These are phyloP conservation scores for sorghum (Sorghum bicolor) DNA, from an alignment of 176 grass and related monocot genomes.

Conservation along the genomic window DNA sequence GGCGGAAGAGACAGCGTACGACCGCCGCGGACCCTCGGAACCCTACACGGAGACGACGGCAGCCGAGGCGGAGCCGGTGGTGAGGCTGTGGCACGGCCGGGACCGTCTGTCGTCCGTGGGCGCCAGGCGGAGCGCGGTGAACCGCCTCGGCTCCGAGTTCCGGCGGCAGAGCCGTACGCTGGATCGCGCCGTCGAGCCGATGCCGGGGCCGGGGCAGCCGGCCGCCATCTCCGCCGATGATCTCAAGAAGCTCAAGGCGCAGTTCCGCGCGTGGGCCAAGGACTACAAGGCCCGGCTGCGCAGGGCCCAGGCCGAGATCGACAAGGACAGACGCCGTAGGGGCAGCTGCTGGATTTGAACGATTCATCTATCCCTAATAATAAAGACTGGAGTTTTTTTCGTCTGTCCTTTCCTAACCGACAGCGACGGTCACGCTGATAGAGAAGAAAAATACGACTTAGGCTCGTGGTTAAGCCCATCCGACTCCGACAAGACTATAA, in stretches of 20 bases:
- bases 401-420: too few species aligned
- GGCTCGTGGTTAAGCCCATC: too few species aligned
- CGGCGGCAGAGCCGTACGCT: conserved; percentile 28
- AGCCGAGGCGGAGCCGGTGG: not conserved
- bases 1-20: not conserved
- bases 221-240: not conserved
- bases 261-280: conserved; percentile 48
- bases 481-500: too few species aligned
- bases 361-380: too few species aligned
- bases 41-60: not conserved
- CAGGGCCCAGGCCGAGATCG: conserved; percentile 13
- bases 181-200: conserved; percentile 1
- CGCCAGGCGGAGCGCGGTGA: not conserved
- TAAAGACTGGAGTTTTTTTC: too few species aligned
- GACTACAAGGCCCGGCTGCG: conserved; percentile 41
- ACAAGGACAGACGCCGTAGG: not conserved
- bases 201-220: not conserved
- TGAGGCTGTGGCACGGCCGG: not conserved
- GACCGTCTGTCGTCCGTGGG: not conserved
- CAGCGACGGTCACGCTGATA: too few species aligned
- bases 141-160: conserved; percentile 23
- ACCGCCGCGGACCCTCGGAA: not conserved
- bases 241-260: conserved; percentile 38
- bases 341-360: conserved; percentile 38
- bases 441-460: too few species aligned